Evolutionary conservation across 1,139 yeast species (phyloP), one percentile per base, ranked within the genome.

Genomic region (Kurtzmaniella quercitrusa): DNA sequence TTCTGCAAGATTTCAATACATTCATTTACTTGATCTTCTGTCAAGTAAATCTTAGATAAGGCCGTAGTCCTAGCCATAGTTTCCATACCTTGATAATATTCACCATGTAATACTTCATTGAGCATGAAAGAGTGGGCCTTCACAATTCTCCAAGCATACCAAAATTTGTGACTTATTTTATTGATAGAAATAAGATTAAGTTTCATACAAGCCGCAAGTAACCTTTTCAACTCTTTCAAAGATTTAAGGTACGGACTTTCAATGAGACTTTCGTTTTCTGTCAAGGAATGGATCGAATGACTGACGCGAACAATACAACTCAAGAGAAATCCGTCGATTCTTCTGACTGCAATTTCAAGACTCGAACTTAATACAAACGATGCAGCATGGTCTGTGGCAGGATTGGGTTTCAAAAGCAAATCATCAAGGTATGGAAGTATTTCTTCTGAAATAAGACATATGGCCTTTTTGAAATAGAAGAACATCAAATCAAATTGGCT

Each of bases 81-180:
- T 17, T 42, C 44, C 12, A 39, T 34, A 16, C 18, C 14, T 11
- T 39, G 25, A 24, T 29, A 44, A 34, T 27, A 43, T 10, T 44
- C 42, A 3, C 40, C 43, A 9, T 15, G 18, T 3, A 21, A 10
- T 12, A 46, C 34, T 7, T 25, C 31, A n/a, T 38, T 41, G 19
- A 44, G 36, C 11, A 44, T 34, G 27, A 25, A 46, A 2, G 42
- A 27, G 21, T 44, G 47, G 6, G 47, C 38, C 12, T 46, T 44
- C 18, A 40, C 37, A 8, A 40, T 36, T 25, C 46, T 37, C 46
- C 76, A 74, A 3, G 83, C 79, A 49, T 75, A 76, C 42, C 71
- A 73, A 50, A 76, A 77, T 41, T 72, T 66, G 3, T 57, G 60
- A 21, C 44, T 44, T 1, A 46, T 15, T n/a, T 42, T 38, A 2